These are phyloP conservation scores for Aspergillus bridgeri DNA, from an alignment of 495 filamentous ascomycete genomes.

Conservation along the genomic window DNA sequence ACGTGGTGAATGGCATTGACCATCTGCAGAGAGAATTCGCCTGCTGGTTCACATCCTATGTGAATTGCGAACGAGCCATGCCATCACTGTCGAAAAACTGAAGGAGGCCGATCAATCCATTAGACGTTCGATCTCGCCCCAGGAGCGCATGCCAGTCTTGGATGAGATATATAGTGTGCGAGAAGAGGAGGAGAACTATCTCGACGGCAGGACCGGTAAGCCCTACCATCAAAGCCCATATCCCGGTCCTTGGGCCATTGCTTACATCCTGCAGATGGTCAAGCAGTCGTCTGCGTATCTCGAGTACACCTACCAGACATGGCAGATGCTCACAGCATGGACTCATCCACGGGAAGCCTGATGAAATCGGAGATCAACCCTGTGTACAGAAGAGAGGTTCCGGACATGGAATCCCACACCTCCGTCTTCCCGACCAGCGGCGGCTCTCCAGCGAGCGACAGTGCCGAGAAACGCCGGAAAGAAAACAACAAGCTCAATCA, in stretches of 20 bases:
- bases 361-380: slow-evolving; percentile 11
- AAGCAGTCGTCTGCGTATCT: slow-evolving; percentile 26
- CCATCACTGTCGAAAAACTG: slow-evolving; percentile 33
- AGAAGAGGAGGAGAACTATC: slow-evolving; percentile 56
- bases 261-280: slow-evolving; percentile 12
- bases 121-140: slow-evolving; percentile 38
- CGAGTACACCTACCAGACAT: slow-evolving; percentile 34
- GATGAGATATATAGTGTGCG: slow-evolving; percentile 66
- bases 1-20: not conserved
- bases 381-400: slow-evolving; percentile 17
- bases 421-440: slow-evolving; percentile 20
- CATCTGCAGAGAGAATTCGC: slow-evolving; percentile 51
- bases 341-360: slow-evolving; percentile 7
- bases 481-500: slow-evolving; percentile 8
- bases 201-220: slow-evolving; percentile 55
- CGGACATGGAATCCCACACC: slow-evolving; percentile 21
- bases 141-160: slow-evolving; percentile 41
- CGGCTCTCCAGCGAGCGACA: slow-evolving; percentile 11
- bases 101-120: slow-evolving; percentile 43
- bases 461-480: not conserved
- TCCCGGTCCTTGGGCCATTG: not conserved
- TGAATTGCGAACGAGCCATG: slow-evolving; percentile 36
- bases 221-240: not conserved
- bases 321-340: slow-evolving; percentile 14
- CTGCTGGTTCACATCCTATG: slow-evolving; percentile 60